phyloP scores from a whole-genome alignment of 768 basidiomycete species.

The Trametopsis cervina region DNA sequence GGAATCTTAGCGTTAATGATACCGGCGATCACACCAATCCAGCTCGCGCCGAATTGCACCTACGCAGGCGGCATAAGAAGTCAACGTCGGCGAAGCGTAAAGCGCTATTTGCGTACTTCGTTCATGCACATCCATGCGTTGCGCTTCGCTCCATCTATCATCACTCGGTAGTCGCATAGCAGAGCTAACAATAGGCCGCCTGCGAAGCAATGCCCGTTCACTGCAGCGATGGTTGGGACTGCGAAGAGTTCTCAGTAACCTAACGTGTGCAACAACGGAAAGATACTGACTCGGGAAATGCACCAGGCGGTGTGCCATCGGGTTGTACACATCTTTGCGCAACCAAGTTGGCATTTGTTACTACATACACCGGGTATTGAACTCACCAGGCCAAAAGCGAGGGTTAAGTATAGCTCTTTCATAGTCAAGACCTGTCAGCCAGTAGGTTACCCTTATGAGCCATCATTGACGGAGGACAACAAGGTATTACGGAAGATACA shows the following conservation, averaged over 20 bases:
- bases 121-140: constrained; percentile 92
- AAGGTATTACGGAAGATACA: constrained; percentile 8
- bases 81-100: background rate
- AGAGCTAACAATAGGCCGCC: constrained; percentile 76
- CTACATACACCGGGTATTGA: too few species aligned
- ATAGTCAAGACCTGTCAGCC: constrained; percentile 53
- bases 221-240: constrained; percentile 77
- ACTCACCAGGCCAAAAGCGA: constrained; percentile 62
- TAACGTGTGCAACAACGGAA: background rate
- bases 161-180: constrained; percentile 83
- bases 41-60: constrained; percentile 78
- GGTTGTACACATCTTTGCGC: constrained; percentile 61
- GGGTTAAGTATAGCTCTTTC: constrained; percentile 42
- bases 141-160: constrained; percentile 73
- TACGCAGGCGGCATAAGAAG: constrained; percentile 20
- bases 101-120: constrained; percentile 43
- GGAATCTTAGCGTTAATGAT: constrained; percentile 61
- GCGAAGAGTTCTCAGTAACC: background rate
- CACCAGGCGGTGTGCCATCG: constrained; percentile 59
- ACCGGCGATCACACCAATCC: constrained; percentile 66
- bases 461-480: background rate
- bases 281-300: constrained; percentile 62
- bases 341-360: too few species aligned
- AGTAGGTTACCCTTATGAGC: background rate
- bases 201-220: constrained; percentile 85